Conservation (phyloP, 2,329 filamentous ascomycete species). For the Aspergillus cejpii region DNA sequence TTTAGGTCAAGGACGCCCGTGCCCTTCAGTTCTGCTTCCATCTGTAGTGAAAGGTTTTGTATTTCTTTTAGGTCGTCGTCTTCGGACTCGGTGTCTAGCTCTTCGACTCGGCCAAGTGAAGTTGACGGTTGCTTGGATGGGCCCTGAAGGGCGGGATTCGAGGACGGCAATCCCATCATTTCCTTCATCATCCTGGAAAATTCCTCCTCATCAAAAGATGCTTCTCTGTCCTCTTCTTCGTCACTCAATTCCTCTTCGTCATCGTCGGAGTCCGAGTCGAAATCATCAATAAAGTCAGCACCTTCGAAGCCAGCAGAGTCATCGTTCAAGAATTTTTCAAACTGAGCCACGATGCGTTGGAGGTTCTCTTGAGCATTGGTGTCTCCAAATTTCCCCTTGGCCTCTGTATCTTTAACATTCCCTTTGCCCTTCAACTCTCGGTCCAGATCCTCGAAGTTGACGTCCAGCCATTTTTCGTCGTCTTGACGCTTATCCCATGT, state of each 20-base stretch:
- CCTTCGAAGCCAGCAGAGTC: slow-evolving; percentile 74
- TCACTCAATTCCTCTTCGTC: slow-evolving; percentile 51
- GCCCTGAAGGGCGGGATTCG: slow-evolving; percentile 27
- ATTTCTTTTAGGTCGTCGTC: slow-evolving; percentile 59
- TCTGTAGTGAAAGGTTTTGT: slow-evolving; percentile 39
- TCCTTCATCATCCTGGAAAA: slow-evolving; percentile 85
- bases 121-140: slow-evolving; percentile 15
- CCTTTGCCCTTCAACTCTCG: slow-evolving; percentile 61
- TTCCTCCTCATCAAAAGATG: slow-evolving; percentile 75
- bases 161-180: slow-evolving; percentile 66
- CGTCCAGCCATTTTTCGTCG: slow-evolving; percentile 84
- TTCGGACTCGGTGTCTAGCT: slow-evolving; percentile 46
- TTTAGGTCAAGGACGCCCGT: slow-evolving; percentile 42
- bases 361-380: slow-evolving; percentile 52
- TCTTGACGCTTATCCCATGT: slow-evolving; percentile 68
- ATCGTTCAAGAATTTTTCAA: slow-evolving; percentile 85
- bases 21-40: slow-evolving; percentile 44
- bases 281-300: slow-evolving; percentile 61
- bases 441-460: slow-evolving; percentile 85
- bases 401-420: slow-evolving; percentile 13
- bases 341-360: slow-evolving; percentile 86
- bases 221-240: slow-evolving; percentile 65
- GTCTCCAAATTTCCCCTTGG: slow-evolving; percentile 40
- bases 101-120: slow-evolving; percentile 36
- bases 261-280: slow-evolving; percentile 59